Percentiles rank a stretch among this genome's conserved stretches.
phyloP scores from a whole-genome alignment of 2,329 filamentous ascomycete species.

The Talaromyces amestolkiae region DNA sequence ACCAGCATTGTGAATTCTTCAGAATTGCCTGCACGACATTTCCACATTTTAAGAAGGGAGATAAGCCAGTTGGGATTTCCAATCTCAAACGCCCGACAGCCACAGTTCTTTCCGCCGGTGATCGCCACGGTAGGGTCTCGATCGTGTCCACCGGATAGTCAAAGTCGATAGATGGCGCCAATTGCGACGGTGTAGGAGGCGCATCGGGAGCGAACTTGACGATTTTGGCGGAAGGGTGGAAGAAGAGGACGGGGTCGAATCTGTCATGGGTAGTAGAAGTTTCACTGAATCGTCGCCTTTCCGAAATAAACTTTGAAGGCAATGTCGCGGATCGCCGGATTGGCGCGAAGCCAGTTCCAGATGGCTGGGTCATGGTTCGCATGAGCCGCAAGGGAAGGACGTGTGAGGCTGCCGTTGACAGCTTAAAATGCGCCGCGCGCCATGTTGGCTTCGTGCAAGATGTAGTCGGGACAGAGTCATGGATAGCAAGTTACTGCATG shows the following conservation, averaged over 20 bases:
- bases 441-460: slow-evolving; percentile 2
- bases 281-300: slow-evolving; percentile 24
- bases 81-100: slow-evolving; percentile 79
- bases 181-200: slow-evolving; percentile 41
- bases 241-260: slow-evolving; percentile 58
- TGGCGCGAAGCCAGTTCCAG: slow-evolving; percentile 23
- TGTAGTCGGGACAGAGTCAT: background rate
- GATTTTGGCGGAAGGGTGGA: slow-evolving; percentile 70
- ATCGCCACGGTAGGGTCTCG: slow-evolving; percentile 69
- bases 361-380: slow-evolving; percentile 34
- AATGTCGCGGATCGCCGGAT: slow-evolving; percentile 38
- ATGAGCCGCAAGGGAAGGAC: background rate
- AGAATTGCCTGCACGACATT: slow-evolving; percentile 81
- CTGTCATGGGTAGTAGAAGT: slow-evolving; percentile 27
- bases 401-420: background rate
- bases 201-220: slow-evolving; percentile 57
- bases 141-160: slow-evolving; percentile 53
- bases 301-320: slow-evolving; percentile 34
- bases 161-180: slow-evolving; percentile 41
- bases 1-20: slow-evolving; percentile 90
- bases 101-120: slow-evolving; percentile 75
- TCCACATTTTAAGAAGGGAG: slow-evolving; percentile 84
- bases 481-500: background rate
- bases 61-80: slow-evolving; percentile 80
- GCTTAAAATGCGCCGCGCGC: background rate